Conservation (phyloP, 2,329 filamentous ascomycete species). For the Calonectria ilicicola region DNA sequence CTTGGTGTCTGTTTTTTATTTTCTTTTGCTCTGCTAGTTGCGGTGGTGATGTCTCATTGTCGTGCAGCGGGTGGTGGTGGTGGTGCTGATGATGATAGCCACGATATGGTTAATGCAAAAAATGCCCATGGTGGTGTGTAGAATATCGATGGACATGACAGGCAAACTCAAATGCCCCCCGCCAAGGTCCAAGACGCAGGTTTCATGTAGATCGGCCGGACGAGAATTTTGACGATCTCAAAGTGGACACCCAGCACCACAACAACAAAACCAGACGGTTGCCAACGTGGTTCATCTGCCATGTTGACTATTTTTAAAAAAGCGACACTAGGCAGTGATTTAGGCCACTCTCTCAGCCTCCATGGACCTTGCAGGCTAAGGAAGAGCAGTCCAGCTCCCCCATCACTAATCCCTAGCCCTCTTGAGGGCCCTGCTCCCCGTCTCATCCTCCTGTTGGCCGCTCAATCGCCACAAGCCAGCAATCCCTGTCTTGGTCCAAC, state of each 20-base stretch:
- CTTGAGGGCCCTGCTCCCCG: not conserved
- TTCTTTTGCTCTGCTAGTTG: not conserved
- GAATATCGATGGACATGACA: not conserved
- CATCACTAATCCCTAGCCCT: not conserved
- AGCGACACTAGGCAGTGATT: not conserved
- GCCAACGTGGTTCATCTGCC: not conserved
- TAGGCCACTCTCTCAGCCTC: not conserved
- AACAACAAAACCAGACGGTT: not conserved
- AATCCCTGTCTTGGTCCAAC: not conserved
- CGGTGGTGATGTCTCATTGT: not conserved
- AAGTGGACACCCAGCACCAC: not conserved
- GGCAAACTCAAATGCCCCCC: not conserved
- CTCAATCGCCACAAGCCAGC: not conserved
- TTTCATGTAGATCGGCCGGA: slow-evolving; percentile 3
- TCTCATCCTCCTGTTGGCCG: not conserved
- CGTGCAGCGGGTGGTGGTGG: not conserved
- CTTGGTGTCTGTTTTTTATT: not conserved
- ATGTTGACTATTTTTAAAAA: slow-evolving; percentile 1
- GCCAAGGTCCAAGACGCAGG: not conserved
- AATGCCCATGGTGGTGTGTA: not conserved
- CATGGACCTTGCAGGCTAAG: not conserved
- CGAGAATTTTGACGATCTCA: not conserved
- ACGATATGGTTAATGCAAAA: not conserved
- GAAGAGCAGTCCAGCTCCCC: not conserved
- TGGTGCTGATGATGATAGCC: not conserved